Evolutionary conservation across 257 asterid species (phyloP).

Genomic region (Primulina tabacum): DNA sequence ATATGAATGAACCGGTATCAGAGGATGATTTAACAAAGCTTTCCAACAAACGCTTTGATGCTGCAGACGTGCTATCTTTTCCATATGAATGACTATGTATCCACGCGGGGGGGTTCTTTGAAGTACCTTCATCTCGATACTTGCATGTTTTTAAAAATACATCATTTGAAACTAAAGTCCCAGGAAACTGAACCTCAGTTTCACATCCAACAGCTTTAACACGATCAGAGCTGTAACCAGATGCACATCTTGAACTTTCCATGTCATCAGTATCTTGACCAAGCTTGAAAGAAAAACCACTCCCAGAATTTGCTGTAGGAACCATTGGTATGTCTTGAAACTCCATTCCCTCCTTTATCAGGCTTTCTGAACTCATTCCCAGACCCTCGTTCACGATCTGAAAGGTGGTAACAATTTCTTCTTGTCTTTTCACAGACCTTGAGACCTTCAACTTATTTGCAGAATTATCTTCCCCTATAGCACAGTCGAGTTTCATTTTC

Average conservation of each 20-base stretch:
- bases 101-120: slow-evolving; percentile 29
- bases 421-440: slow-evolving; percentile 26
- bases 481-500: slow-evolving; percentile 13
- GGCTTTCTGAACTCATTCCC: slow-evolving; percentile 24
- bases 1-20: slow-evolving; percentile 22
- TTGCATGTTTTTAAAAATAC: background rate
- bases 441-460: slow-evolving; percentile 23
- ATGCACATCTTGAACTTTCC: too few relatives aligned
- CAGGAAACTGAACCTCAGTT: slow-evolving; percentile 14
- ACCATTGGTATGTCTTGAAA: too few relatives aligned
- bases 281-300: background rate
- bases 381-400: slow-evolving; percentile 23
- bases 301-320: background rate
- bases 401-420: slow-evolving; percentile 21
- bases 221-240: too few relatives aligned
- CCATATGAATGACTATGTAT: slow-evolving; percentile 32
- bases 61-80: slow-evolving; percentile 22
- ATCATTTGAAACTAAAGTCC: slow-evolving; percentile 11
- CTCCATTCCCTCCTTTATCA: slow-evolving; percentile 26
- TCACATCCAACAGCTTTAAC: background rate
- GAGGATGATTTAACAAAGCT: slow-evolving; percentile 32
- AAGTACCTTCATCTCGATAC: slow-evolving; percentile 30
- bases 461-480: slow-evolving; percentile 1
- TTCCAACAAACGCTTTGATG: slow-evolving; percentile 29
- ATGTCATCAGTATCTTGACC: too few relatives aligned